Evolutionary conservation across 75 land plant genomes (phyloP).

Genomic region (Selaginella moellendorffii): DNA sequence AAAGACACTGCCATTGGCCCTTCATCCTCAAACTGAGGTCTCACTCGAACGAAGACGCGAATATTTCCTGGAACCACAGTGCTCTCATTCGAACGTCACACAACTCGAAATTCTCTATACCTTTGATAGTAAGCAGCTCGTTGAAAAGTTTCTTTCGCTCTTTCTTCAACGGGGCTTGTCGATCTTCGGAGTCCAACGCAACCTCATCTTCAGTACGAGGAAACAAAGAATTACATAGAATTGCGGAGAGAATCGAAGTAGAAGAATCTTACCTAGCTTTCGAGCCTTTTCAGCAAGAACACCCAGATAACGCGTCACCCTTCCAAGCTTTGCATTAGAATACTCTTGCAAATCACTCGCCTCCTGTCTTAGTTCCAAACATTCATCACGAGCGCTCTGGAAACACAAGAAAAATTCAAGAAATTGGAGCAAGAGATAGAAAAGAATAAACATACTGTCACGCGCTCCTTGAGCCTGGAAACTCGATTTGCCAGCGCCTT

Average conservation of each 20-base stretch:
- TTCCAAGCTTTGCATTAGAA: constrained; percentile 78
- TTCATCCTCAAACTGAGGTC: constrained; percentile 93
- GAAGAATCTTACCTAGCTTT: constrained; percentile 86
- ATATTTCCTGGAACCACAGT: constrained; percentile 55
- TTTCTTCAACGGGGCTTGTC: constrained; percentile 48
- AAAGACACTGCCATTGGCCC: constrained; percentile 62
- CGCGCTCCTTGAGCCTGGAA: constrained; percentile 13
- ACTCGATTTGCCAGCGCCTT: constrained; percentile 12
- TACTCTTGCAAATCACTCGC: constrained; percentile 90
- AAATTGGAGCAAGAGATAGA: neutral
- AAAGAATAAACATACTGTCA: constrained; percentile 10
- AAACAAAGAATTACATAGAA: neutral
- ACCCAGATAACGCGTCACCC: constrained; percentile 89
- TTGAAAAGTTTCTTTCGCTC: constrained; percentile 87
- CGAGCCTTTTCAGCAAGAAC: constrained; percentile 84
- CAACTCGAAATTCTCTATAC: constrained; percentile 17
- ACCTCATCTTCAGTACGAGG: constrained; percentile 67
- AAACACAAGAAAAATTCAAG: neutral
- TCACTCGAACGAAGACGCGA: constrained; percentile 73
- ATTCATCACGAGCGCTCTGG: constrained; percentile 56
- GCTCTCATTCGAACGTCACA: neutral
- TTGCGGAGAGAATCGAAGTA: too few species aligned
- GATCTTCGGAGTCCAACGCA: constrained; percentile 65
- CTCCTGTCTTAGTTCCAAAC: constrained; percentile 74
- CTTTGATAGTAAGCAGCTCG: constrained; percentile 74